Base-by-base conservation (phyloP, 805 yeast species). In the Candida nitratophila region DNA sequence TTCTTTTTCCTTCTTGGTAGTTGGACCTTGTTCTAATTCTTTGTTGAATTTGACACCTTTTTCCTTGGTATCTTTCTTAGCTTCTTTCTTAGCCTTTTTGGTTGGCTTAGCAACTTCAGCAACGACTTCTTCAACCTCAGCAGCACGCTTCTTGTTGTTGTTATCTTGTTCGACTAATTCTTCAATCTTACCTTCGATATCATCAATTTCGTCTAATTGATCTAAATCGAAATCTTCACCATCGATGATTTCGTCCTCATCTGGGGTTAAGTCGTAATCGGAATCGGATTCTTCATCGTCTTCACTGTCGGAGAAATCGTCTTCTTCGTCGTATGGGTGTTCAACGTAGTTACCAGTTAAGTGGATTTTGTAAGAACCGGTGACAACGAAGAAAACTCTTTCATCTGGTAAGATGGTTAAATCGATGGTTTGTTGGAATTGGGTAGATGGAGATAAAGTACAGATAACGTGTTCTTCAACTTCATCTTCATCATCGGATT, bases 301-400 rank as follows among this genome's bases (percentile, higher is more conserved):
- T 43, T 70, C 72, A 39, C 73, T 77, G 46, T 71, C 74, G 33
- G 67, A 70, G 42, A 74, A 76, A 49, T 63, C 66, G 46, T 72
- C 77, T 43, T 77, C 83, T 37, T 72, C 79, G 60, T 90, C 96
- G 59, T 81, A 87, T 65, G 98, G 97, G 68, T 90, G 96, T 67
- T 86, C 95, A 61, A 93, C 83, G 70, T 83, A 89, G 82, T 93
- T 91, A 73, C 99, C 99, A 54, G 86, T 74, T 57, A 93, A 72
- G 66, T 91, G 95, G 53, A 93, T 75, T 53, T 95, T 85, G 73
- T 89, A 91, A 24, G 97, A 88, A 61, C 99, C 99, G 49, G 96
- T 85, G 46, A 86, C 97, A 60, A 88, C 95, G 61, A 93, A 93
- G 73, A 74, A 81, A 49, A 93, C 88, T 61, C 90, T 96, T 71